Conservation (phyloP, 352 stramenopile genomes). For the Elongisporangium undulatum region DNA sequence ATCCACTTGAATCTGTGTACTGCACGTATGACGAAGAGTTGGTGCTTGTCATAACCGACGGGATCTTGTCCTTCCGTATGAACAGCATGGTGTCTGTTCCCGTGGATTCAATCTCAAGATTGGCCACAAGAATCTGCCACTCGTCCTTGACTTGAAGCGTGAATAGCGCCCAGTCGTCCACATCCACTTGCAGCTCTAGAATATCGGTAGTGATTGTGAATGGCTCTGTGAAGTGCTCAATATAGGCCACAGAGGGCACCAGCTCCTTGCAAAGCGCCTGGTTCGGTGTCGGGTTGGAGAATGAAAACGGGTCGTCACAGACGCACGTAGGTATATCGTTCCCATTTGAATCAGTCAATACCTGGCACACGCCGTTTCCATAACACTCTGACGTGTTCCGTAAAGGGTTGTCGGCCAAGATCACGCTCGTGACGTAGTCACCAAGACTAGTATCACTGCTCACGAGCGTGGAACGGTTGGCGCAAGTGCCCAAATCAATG, state of each 20-base stretch:
- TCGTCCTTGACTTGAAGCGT: conserved; percentile 48
- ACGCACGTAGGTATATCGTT: conserved; percentile 34
- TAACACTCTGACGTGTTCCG: conserved; percentile 68
- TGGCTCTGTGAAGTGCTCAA: conserved; percentile 43
- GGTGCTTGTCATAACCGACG: conserved; percentile 16
- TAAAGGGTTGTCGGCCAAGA: conserved; percentile 22
- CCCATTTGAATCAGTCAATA: conserved; percentile 10
- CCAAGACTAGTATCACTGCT: background rate
- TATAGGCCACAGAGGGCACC: conserved; percentile 47
- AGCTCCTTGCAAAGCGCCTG: conserved; percentile 65
- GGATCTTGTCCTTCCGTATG: conserved; percentile 59
- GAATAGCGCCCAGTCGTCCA: conserved; percentile 57
- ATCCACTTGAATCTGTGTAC: conserved; percentile 45
- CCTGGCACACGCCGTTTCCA: conserved; percentile 60
- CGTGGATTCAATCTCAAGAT: conserved; percentile 21
- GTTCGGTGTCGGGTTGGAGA: conserved; percentile 24
- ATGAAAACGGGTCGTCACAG: conserved; percentile 65
- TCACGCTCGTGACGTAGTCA: conserved; percentile 2
- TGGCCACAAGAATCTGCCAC: conserved; percentile 57
- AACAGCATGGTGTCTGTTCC: conserved; percentile 76
- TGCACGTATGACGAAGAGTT: conserved; percentile 28
- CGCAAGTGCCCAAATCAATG: conserved; percentile 49
- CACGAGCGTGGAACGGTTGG: conserved; percentile 3
- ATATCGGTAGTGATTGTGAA: conserved; percentile 37
- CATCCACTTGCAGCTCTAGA: conserved; percentile 36